A percentile compares a stretch with the other conserved stretches of the same genome.
These are phyloP conservation scores for Cadophora gregata DNA, from an alignment of 2,329 filamentous ascomycete species.

Conservation along the genomic window DNA sequence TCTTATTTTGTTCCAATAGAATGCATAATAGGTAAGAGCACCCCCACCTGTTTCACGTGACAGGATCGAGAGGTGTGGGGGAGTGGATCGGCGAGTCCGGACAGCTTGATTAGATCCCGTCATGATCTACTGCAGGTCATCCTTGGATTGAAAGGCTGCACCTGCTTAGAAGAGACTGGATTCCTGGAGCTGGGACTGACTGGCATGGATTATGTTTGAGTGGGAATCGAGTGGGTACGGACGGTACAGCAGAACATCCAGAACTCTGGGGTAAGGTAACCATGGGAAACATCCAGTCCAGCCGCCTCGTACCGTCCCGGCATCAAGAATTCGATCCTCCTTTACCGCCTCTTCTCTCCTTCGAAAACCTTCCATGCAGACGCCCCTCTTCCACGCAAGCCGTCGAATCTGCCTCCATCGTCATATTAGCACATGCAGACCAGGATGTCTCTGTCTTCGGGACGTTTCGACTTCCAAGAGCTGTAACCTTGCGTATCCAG, in stretches of 20 bases:
- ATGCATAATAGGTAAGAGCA: not conserved
- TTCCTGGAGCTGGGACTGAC: not conserved
- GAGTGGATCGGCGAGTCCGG: conserved; percentile 13
- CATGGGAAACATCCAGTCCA: not conserved
- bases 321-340: no score
- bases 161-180: conserved; percentile 15
- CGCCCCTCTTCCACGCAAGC: not conserved
- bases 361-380: conserved; percentile 1
- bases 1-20: conserved; percentile 13
- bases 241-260: not conserved
- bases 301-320: not conserved
- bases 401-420: conserved; percentile 8
- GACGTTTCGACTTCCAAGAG: not conserved
- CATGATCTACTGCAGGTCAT: conserved; percentile 3
- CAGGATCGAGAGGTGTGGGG: not conserved
- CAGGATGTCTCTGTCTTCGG: not conserved
- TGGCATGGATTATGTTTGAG: not conserved
- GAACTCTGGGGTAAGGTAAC: not conserved
- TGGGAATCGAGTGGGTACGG: not conserved
- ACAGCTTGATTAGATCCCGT: not conserved
- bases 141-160: not conserved
- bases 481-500: not conserved
- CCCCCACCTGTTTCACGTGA: conserved; percentile 11
- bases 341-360: not conserved
- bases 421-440: conserved; percentile 1